Conservation (phyloP, 1,284 basidiomycete species). For the Pseudozyma thailandica region DNA sequence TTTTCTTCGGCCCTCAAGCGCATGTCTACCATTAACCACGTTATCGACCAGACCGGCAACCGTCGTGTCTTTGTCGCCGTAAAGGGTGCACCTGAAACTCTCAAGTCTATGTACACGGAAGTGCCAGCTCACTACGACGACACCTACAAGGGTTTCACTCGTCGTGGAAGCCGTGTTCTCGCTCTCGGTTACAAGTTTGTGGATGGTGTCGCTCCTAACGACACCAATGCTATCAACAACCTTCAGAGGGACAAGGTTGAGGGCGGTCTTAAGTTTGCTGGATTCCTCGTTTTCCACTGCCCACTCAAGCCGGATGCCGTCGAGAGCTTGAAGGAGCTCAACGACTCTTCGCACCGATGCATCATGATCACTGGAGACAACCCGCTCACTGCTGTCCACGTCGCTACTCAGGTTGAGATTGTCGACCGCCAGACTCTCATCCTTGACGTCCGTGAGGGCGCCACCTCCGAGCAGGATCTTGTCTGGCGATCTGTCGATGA, state of each 20-base stretch:
- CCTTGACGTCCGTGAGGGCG: conserved; percentile 60
- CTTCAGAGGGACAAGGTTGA: conserved; percentile 63
- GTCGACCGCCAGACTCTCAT: conserved; percentile 66
- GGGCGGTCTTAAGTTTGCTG: conserved; percentile 59
- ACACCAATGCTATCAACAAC: conserved; percentile 47
- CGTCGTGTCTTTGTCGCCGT: conserved; percentile 58
- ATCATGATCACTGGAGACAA: conserved; percentile 69
- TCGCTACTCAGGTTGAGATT: conserved; percentile 66
- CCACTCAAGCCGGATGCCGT: conserved; percentile 66
- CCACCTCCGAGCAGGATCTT: conserved; percentile 54
- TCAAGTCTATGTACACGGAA: conserved; percentile 61
- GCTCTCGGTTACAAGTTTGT: conserved; percentile 66
- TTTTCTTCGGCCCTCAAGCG: conserved; percentile 67
- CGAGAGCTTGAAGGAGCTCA: conserved; percentile 60
- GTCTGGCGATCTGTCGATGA: conserved; percentile 64
- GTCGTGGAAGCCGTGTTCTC: conserved; percentile 64
- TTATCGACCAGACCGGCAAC: conserved; percentile 43
- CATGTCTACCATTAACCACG: conserved; percentile 64
- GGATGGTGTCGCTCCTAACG: conserved; percentile 39
- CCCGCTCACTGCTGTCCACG: conserved; percentile 65
- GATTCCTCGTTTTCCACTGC: conserved; percentile 68
- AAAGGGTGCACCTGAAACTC: conserved; percentile 67
- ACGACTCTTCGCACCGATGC: conserved; percentile 66
- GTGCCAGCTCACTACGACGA: conserved; percentile 66
- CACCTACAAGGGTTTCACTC: conserved; percentile 66